Evolutionary conservation across 495 filamentous ascomycete species (phyloP).

Genomic region (Tuber brumale): DNA sequence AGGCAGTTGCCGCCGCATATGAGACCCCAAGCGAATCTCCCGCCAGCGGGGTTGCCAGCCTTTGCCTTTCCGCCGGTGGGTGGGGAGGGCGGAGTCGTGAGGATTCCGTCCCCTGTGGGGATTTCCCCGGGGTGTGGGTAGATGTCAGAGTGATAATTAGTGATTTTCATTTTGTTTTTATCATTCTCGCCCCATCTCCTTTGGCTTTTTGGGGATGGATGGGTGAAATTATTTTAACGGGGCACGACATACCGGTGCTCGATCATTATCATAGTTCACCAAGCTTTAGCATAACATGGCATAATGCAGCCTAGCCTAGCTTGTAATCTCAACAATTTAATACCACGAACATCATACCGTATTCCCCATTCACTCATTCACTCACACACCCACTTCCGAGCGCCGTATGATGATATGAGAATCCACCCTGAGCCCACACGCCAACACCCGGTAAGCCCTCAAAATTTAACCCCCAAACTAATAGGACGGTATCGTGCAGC

Average conservation of each 20-base stretch:
- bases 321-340: background rate
- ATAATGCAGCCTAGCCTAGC: background rate
- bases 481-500: background rate
- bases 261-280: background rate
- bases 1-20: background rate
- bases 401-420: background rate
- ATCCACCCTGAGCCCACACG: background rate
- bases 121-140: slow-evolving; percentile 36
- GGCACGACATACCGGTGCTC: background rate
- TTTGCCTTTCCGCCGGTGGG: background rate
- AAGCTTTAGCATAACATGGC: background rate
- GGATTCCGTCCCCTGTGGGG: slow-evolving; percentile 33
- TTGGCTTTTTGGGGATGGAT: background rate
- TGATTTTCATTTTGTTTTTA: background rate
- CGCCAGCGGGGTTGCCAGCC: background rate
- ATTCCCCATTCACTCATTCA: background rate
- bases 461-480: background rate
- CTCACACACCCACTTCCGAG: background rate
- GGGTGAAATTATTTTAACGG: too few relatives aligned
- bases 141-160: slow-evolving; percentile 12
- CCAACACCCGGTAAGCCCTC: background rate
- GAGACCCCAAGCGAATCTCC: background rate
- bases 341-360: background rate
- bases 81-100: background rate
- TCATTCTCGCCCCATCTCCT: background rate